Conservation (phyloP, 2,329 filamentous ascomycete genomes). For the Colletotrichum abscissum region DNA sequence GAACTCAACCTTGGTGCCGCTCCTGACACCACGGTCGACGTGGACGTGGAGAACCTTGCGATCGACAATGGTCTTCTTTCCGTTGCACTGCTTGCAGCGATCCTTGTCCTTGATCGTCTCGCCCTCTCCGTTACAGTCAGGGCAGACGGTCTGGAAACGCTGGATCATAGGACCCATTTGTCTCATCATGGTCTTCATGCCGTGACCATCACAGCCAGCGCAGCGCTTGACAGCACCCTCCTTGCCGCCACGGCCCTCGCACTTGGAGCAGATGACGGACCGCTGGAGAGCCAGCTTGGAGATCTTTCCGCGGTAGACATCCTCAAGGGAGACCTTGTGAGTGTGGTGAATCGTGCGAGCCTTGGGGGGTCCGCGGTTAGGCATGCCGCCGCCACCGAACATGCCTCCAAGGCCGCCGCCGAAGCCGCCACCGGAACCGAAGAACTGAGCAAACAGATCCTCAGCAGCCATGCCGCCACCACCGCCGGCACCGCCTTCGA, state of each 20-base stretch:
- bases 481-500: slow-evolving; percentile 85
- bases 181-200: slow-evolving; percentile 99
- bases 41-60: slow-evolving; percentile 98
- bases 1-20: slow-evolving; percentile 97
- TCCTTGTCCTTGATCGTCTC: slow-evolving; percentile 98
- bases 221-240: slow-evolving; percentile 97
- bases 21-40: slow-evolving; percentile 93
- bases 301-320: slow-evolving; percentile 97
- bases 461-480: slow-evolving; percentile 92
- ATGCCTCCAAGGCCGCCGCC: slow-evolving; percentile 82
- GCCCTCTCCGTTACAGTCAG: slow-evolving; percentile 96
- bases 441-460: slow-evolving; percentile 97
- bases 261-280: slow-evolving; percentile 95
- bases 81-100: slow-evolving; percentile 94
- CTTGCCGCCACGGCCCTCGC: slow-evolving; percentile 94
- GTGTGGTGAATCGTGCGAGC: slow-evolving; percentile 97
- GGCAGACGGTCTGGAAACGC: slow-evolving; percentile 98
- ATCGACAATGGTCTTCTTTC: slow-evolving; percentile 98
- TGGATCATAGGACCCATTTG: slow-evolving; percentile 99
- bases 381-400: slow-evolving; percentile 81
- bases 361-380: slow-evolving; percentile 83
- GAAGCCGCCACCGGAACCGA: slow-evolving; percentile 75
- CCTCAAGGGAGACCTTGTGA: slow-evolving; percentile 97
- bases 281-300: slow-evolving; percentile 98
- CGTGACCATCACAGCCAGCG: slow-evolving; percentile 87